These are phyloP conservation scores for Debaryomycetaceae sp. DNA, from an alignment of 1,139 yeast genomes.

Conservation along the genomic window DNA sequence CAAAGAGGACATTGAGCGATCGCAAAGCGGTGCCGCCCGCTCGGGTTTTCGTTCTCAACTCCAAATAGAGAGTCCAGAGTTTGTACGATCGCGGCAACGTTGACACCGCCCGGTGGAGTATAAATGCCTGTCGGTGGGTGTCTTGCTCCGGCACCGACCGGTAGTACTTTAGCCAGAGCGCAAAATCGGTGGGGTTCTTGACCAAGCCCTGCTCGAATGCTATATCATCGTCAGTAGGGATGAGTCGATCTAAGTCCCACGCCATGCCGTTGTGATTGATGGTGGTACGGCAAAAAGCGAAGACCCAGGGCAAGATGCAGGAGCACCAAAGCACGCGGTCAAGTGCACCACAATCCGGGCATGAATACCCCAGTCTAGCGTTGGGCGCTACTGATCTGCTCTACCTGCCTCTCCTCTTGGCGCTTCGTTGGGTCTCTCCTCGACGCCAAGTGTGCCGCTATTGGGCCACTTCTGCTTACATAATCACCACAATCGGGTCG, in stretches of 20 bases:
- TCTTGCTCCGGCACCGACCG: constrained; percentile 17
- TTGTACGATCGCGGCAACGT: constrained; percentile 47
- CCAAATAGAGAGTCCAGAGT: constrained; percentile 54
- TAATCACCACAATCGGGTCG: too few species aligned
- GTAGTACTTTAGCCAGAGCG: constrained; percentile 51
- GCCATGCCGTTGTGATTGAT: not conserved
- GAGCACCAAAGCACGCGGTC: too few species aligned
- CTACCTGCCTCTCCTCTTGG: too few species aligned
- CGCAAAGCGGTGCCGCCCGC: constrained; percentile 16
- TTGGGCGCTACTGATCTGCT: too few species aligned
- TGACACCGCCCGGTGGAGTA: constrained; percentile 51
- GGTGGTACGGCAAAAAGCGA: too few species aligned
- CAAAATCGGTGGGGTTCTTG: constrained; percentile 38
- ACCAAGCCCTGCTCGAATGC: constrained; percentile 44
- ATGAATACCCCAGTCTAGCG: too few species aligned
- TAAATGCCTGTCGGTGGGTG: constrained; percentile 27
- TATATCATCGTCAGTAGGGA: constrained; percentile 28
- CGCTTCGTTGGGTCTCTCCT: too few species aligned
- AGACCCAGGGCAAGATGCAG: too few species aligned
- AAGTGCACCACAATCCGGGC: too few species aligned
- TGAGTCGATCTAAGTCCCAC: constrained; percentile 16
- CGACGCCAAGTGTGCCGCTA: too few species aligned
- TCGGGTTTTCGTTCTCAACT: constrained; percentile 35
- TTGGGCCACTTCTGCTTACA: too few species aligned
- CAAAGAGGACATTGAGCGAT: constrained; percentile 42